Evolutionary conservation across 208 protist genomes (phyloP), one percentile per base, ranked within the genome.

Genomic region (Trypanosoma avium): DNA sequence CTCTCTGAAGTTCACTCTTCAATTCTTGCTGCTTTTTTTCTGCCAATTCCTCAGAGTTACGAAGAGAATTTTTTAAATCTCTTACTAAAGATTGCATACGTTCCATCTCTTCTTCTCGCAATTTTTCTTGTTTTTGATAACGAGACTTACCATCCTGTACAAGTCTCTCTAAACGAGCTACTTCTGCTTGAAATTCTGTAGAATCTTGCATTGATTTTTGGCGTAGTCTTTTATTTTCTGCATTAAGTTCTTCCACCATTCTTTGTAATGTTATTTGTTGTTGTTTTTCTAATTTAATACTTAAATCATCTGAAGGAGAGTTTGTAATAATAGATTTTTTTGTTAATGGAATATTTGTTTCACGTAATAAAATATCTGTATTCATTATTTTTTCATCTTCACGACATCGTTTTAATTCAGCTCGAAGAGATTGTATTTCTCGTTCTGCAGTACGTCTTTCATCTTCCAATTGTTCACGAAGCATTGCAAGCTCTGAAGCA

Each of bases 361-460:
- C n/a, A n/a, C n/a, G n/a, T n/a, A n/a, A n/a, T n/a, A n/a, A n/a
- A n/a, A n/a, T n/a, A n/a, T n/a, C n/a, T n/a, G 27, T 15, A 40
- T 26, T 13, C 9, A 43, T 26, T 19, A 19, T 15, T 27, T 52
- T 52, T 32, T 61, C 42, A 29, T 42, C 64, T 15, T 52, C 64
- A 15, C 64, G 53, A 21, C 43, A 62, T n/a, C 47, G 53, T 8
- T 22, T 56, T 21, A 73, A 15, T 13, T 61, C 58, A 3, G 59
- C 26, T 33, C 52, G 58, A 50, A 73, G 67, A 36, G 48, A 55
- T 13, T 43, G 40, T 32, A 66, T 61, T 54, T 63, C 67, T 8
- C 12, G 21, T 30, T 65, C 49, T n/a, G 47, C 24, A 2, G 13
- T 21, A 22, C 21, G 32, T 13, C 49, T 58, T 30, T 63, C 58